phyloP scores from a whole-genome alignment of 163 green algal genomes.

The Chlamydomonas reinhardtii region DNA sequence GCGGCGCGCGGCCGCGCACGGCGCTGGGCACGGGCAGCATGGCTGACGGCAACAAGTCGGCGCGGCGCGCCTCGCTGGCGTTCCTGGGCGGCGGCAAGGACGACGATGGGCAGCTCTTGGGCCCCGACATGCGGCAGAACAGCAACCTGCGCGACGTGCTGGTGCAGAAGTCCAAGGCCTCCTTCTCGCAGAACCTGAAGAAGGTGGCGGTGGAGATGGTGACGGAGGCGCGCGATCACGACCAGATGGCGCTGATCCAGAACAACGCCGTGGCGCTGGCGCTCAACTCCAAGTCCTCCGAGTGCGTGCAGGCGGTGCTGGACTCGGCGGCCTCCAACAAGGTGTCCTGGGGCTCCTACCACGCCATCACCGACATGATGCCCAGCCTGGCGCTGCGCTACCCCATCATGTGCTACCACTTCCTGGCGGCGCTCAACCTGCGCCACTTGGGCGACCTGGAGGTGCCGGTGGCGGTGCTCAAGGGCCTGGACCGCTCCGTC shows the following conservation, averaged over 20 bases:
- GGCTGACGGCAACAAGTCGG: constrained; percentile 31
- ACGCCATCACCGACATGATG: constrained; percentile 69
- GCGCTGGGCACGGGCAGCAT: not conserved
- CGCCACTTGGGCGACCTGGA: constrained; percentile 58
- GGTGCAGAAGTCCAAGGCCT: constrained; percentile 47
- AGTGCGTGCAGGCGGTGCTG: constrained; percentile 62
- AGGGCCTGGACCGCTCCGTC: constrained; percentile 49
- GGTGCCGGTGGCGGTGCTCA: constrained; percentile 66
- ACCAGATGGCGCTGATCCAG: constrained; percentile 63
- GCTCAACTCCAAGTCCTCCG: constrained; percentile 63
- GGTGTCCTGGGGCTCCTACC: constrained; percentile 62
- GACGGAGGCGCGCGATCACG: constrained; percentile 55
- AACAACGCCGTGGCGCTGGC: constrained; percentile 66
- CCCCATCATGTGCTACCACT: constrained; percentile 68
- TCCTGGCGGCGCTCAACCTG: constrained; percentile 42
- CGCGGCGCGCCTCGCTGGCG: constrained; percentile 11
- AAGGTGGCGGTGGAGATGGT: constrained; percentile 65
- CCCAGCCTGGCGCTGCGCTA: constrained; percentile 61
- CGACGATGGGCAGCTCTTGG: constrained; percentile 42
- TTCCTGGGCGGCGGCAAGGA: constrained; percentile 2
- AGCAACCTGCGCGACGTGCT: constrained; percentile 37
- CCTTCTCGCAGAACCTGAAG: constrained; percentile 60
- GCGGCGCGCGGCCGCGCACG: constrained; percentile 3
- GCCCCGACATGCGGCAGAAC: constrained; percentile 32
- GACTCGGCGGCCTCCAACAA: constrained; percentile 54